Evolutionary conservation across 257 asterid species (phyloP).

Genomic region (Nicotiana knightiana): DNA sequence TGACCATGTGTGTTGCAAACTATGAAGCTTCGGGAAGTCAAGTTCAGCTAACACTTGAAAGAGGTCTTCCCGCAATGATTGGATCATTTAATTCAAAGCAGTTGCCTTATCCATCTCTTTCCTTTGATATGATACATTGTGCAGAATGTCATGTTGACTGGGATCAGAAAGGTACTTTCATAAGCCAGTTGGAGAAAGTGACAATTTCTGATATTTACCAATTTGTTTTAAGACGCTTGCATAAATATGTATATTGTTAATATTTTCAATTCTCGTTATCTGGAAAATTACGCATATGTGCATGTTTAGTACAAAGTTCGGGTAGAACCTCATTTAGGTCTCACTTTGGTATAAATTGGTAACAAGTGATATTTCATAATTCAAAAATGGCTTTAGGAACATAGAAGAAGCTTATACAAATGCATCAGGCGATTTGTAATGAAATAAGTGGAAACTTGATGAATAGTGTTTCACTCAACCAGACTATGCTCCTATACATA

Average conservation of each 20-base stretch:
- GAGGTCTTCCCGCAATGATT: constrained; percentile 98
- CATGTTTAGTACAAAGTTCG: neutral
- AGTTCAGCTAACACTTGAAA: constrained; percentile 94
- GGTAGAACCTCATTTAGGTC: neutral
- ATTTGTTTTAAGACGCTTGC: neutral
- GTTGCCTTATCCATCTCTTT: constrained; percentile 88
- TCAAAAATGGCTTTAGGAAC: neutral
- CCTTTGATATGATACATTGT: constrained; percentile 97
- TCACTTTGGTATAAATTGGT: neutral
- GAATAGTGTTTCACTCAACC: neutral
- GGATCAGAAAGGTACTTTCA: constrained; percentile 77
- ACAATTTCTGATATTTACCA: neutral
- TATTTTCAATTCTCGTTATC: neutral
- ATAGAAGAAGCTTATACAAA: neutral
- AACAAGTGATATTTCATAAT: neutral
- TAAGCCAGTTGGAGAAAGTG: neutral
- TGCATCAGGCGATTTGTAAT: neutral
- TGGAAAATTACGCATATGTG: neutral
- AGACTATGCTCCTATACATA: neutral
- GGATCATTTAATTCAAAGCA: constrained; percentile 87
- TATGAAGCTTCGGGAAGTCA: constrained; percentile 99
- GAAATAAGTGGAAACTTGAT: neutral
- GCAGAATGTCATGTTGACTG: constrained; percentile 86
- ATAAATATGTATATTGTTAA: neutral
- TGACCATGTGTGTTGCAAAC: constrained; percentile 88